A percentile compares a stretch with the other conserved stretches of the same genome.
These are phyloP conservation scores for Coemansia sp. DNA, from an alignment of 192 early-diverging fungal species.

Conservation along the genomic window DNA sequence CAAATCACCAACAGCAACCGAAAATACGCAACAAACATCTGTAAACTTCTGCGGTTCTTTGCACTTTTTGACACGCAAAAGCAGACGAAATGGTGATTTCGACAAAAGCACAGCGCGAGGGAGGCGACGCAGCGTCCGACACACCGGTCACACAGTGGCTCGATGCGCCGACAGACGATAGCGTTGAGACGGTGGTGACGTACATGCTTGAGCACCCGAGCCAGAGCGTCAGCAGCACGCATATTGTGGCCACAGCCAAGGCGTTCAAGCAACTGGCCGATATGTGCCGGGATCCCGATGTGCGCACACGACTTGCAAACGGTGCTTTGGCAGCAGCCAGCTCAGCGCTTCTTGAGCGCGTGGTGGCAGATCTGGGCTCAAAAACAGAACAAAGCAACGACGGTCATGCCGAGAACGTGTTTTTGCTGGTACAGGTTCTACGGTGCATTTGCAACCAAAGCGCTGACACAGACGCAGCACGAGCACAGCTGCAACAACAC, in stretches of 20 bases:
- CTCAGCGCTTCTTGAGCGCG: slow-evolving; percentile 19
- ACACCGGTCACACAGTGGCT: neutral
- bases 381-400: neutral
- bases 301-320: slow-evolving; percentile 17
- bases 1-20: neutral
- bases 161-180: neutral
- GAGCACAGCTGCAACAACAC: slow-evolving; percentile 14
- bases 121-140: neutral
- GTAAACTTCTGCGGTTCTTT: neutral
- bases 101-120: neutral
- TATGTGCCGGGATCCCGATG: slow-evolving; percentile 14
- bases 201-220: slow-evolving; percentile 5
- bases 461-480: slow-evolving; percentile 37
- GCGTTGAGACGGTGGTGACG: slow-evolving; percentile 6
- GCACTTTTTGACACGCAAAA: neutral
- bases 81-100: neutral
- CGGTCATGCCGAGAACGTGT: slow-evolving; percentile 29
- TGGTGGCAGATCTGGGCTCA: neutral
- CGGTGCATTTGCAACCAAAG: slow-evolving; percentile 48
- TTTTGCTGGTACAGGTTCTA: slow-evolving; percentile 36
- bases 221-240: slow-evolving; percentile 4
- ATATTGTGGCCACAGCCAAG: slow-evolving; percentile 27
- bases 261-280: slow-evolving; percentile 43
- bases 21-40: neutral
- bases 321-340: slow-evolving; percentile 9